phyloP scores from a whole-genome alignment of 2,329 filamentous ascomycete species.

The Chalaropsis ovoidea region DNA sequence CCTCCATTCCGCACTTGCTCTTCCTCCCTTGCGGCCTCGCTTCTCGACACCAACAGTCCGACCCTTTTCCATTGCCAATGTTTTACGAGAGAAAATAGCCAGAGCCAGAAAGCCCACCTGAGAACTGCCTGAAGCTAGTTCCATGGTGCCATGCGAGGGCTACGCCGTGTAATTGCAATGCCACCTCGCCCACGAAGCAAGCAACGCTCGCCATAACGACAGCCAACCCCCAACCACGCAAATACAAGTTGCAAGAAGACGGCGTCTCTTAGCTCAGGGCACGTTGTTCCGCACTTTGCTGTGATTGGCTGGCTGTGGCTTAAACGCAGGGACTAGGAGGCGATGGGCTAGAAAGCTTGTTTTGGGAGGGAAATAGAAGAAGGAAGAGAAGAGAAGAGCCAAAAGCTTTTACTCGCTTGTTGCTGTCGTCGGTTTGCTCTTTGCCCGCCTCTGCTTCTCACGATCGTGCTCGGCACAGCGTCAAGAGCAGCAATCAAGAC shows the following conservation, averaged over 20 bases:
- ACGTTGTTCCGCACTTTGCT: constrained; percentile 22
- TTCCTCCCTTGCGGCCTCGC: neutral
- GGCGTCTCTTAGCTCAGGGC: neutral
- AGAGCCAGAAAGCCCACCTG: neutral
- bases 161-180: neutral
- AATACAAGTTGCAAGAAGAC: neutral
- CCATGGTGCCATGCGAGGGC: constrained; percentile 8
- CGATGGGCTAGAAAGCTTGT: neutral
- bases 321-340: constrained; percentile 7
- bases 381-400: neutral
- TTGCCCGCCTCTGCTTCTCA: too few species aligned
- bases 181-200: neutral
- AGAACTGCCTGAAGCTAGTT: neutral
- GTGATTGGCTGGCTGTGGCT: constrained; percentile 18
- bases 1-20: neutral
- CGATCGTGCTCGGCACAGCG: too few species aligned
- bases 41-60: neutral
- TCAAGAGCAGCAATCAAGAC: neutral
- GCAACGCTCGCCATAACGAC: too few species aligned
- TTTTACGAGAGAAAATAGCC: neutral
- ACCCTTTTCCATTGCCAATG: neutral
- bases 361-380: neutral
- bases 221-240: neutral
- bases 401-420: too few species aligned
- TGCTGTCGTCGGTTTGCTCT: too few species aligned